Conservation (phyloP, 192 early-diverging fungal genomes). For the Spinellus fusiger region DNA sequence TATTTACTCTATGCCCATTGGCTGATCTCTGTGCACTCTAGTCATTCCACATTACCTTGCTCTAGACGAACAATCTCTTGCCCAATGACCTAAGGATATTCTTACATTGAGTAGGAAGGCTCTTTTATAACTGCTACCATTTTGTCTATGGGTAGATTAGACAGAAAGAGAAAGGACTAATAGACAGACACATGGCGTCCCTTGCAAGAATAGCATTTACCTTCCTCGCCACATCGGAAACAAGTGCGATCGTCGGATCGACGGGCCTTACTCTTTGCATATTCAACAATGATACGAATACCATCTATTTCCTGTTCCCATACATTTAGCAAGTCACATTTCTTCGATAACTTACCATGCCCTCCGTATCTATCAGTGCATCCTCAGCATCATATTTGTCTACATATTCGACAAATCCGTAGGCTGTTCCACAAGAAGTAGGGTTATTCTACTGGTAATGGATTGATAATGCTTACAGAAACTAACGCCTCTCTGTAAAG, state of each 20-base stretch:
- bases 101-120: too few relatives aligned
- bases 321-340: not conserved
- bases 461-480: slow-evolving; percentile 3
- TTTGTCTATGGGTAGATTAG: too few relatives aligned
- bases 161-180: too few relatives aligned
- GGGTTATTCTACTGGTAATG: not conserved
- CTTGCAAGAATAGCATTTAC: not conserved
- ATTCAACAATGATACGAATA: slow-evolving; percentile 20
- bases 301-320: slow-evolving; percentile 10
- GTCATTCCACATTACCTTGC: not conserved
- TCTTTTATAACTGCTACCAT: too few relatives aligned
- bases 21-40: not conserved
- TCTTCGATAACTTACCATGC: slow-evolving; percentile 15
- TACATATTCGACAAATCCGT: slow-evolving; percentile 47
- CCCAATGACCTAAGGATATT: slow-evolving; percentile 4
- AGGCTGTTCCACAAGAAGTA: slow-evolving; percentile 27
- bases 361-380: slow-evolving; percentile 21
- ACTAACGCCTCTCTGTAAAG: slow-evolving; percentile 5
- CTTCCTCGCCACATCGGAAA: slow-evolving; percentile 19
- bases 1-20: not conserved
- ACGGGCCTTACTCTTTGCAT: slow-evolving; percentile 12
- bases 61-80: not conserved
- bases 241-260: slow-evolving; percentile 9
- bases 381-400: slow-evolving; percentile 41
- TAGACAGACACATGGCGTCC: too few relatives aligned